Conservation (phyloP, 2,329 filamentous ascomycete species). For the Onygena corvina region DNA sequence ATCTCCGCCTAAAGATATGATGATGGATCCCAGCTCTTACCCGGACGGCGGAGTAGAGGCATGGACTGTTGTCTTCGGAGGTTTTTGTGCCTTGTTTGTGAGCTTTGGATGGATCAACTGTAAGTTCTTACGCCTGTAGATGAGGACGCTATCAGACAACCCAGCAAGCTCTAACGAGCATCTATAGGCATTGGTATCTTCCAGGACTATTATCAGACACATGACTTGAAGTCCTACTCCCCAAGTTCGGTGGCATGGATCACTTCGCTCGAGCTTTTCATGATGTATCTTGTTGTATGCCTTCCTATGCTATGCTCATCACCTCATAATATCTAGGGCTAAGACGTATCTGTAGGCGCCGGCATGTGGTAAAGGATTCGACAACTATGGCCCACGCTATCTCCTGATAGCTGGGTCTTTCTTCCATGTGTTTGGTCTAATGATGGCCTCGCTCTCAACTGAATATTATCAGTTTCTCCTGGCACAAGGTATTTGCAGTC, state of each 20-base stretch:
- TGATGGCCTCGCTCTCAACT: conserved; percentile 45
- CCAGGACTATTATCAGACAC: conserved; percentile 46
- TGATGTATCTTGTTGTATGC: conserved; percentile 40
- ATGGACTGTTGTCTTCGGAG: conserved; percentile 39
- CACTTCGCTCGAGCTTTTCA: conserved; percentile 44
- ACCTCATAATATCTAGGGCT: conserved; percentile 14
- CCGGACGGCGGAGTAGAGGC: conserved; percentile 25
- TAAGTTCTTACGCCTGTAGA: conserved; percentile 16
- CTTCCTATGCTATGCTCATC: neutral
- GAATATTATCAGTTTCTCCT: conserved; percentile 48
- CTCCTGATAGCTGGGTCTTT: conserved; percentile 42
- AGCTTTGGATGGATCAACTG: conserved; percentile 43
- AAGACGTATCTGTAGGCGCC: conserved; percentile 40
- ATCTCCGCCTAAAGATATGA: conserved; percentile 4
- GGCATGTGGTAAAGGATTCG: conserved; percentile 50
- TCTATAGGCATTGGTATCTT: conserved; percentile 40
- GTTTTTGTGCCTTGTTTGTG: conserved; percentile 37
- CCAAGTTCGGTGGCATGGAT: conserved; percentile 52
- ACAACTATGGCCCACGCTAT: conserved; percentile 49
- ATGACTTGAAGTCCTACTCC: conserved; percentile 39
- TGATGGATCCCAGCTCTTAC: conserved; percentile 12
- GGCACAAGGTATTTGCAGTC: conserved; percentile 43
- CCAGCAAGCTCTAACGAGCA: conserved; percentile 9
- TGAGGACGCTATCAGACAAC: neutral
- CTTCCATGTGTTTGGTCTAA: conserved; percentile 46